Base-by-base conservation (phyloP, 352 stramenopile species). In the Globisporangium canariense region DNA sequence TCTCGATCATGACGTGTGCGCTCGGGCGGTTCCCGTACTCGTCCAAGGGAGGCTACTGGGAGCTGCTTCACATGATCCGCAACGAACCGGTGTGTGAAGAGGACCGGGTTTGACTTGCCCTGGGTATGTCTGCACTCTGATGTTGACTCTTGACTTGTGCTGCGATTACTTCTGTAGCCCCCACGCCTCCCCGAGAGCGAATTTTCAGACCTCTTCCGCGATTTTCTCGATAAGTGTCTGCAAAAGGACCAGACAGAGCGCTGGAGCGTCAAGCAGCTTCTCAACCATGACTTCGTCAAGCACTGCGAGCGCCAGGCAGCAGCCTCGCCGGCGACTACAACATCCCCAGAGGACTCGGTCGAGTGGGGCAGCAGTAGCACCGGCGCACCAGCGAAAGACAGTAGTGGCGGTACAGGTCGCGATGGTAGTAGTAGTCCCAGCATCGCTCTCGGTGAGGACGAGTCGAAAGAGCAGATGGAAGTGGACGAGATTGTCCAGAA, bases 1-100 rank as follows among this genome's bases (percentile, higher is more conserved):
- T 94, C 40, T 91, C 86, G 14, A 91, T 97, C 65, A 94, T 97
- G 81, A 95, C 91, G 18, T 94, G 92, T 59, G 91, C 89, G 28
- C 73, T 97, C 8, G 91, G 91, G 2, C 83, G 81, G 45, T 97
- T 96, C 72, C 91, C 91, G 40, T 96, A 97, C 50, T 87, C 86
- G 20, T 88, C 81, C 3, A 80, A 88, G 65, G 81, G 80, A n/a
- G 91, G 83, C 5, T 97, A 97, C 68, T 98, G 91, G 89, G 83
- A 92, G 56, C 69, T 98, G 14, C 76, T 98, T 4, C 83, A 95
- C 70, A 93, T 90, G 76, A 93, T 95, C 43, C 84, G 86, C 65
- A 95, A 95, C 54, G 83, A 93, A 57, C 73, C 79, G 52, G 83
- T 92, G 68, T 16, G 78, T 51, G 14, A 50, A 16, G 47, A 30